phyloP scores from a whole-genome alignment of 441 rosid genomes.

The Populus tomentosa region DNA sequence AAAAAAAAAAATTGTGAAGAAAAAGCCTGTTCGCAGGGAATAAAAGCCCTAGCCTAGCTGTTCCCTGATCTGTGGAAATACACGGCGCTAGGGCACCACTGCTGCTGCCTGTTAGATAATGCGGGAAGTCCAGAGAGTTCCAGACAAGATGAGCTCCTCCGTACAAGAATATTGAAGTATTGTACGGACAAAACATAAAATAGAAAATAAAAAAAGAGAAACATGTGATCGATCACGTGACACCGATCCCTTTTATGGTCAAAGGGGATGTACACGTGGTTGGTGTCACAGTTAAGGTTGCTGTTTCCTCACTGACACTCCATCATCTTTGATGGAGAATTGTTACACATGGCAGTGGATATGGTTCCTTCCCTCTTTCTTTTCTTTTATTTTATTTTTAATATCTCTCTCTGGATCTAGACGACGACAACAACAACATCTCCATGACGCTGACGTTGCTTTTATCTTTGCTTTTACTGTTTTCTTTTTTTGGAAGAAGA shows the following conservation, averaged over 20 bases:
- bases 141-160: neutral
- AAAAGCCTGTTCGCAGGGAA: neutral
- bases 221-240: constrained; percentile 19
- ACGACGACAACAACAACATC: constrained; percentile 6
- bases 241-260: neutral
- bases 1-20: neutral
- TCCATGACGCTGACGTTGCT: constrained; percentile 19
- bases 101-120: neutral
- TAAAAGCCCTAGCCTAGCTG: neutral
- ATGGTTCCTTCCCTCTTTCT: neutral
- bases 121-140: neutral
- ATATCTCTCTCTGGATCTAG: neutral
- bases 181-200: neutral
- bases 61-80: neutral
- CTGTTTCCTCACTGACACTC: constrained; percentile 10
- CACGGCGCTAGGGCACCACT: neutral
- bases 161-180: constrained; percentile 1
- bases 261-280: constrained; percentile 18
- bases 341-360: neutral
- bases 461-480: constrained; percentile 5
- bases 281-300: constrained; percentile 17
- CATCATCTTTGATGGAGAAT: neutral
- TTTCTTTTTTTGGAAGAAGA: neutral
- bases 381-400: too few species aligned
- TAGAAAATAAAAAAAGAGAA: neutral